Evolutionary conservation across 139 green algal genomes (phyloP), one percentile per base, ranked within the genome.

Genomic region (Zygnema cylindricum): DNA sequence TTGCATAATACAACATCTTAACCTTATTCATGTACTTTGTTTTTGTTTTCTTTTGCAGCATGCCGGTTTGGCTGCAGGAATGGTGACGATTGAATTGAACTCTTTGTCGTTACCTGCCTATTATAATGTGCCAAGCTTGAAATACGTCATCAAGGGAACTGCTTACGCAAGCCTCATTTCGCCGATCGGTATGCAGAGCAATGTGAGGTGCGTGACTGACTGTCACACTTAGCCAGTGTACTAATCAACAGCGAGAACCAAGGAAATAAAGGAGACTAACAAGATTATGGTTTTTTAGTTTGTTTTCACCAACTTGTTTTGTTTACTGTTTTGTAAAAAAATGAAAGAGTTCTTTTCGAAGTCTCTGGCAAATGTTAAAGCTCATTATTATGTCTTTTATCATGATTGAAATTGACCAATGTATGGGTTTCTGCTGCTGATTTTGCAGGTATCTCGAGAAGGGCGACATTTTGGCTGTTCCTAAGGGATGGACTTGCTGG

Each of bases 401-500:
- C n/a, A n/a, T n/a, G n/a, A n/a, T n/a, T n/a, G n/a, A n/a, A n/a
- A n/a, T n/a, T n/a, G n/a, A n/a, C n/a, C n/a, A n/a, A n/a, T n/a
- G n/a, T n/a, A 63, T 63, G 7, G 49, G 49, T 16, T 63, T 63
- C 16, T 16, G 7, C 49, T 63, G 7, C 16, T 63, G 49, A 16
- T 3, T 11, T 7, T 40, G 21, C 71, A 79, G 71, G 16, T 3
- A 79, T 3, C 36, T 79, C 16, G 36, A 43, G 36, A 43, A 79
- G 71, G 71, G 71, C 7, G 71, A 79, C 21, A 16, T 79, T 16
- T 79, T 25, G 3, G 71, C 38, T 25, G 38, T 79, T 79, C 71
- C 71, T 3, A 41, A 43, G 36, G 71, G 71, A 41, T 79, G 71
- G 71, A 79, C 16, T 7, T 79, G 7, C 7, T 79, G 71, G 71